Base-by-base conservation (phyloP, 73 alveolate species). In the Tetrahymena thermophila region DNA sequence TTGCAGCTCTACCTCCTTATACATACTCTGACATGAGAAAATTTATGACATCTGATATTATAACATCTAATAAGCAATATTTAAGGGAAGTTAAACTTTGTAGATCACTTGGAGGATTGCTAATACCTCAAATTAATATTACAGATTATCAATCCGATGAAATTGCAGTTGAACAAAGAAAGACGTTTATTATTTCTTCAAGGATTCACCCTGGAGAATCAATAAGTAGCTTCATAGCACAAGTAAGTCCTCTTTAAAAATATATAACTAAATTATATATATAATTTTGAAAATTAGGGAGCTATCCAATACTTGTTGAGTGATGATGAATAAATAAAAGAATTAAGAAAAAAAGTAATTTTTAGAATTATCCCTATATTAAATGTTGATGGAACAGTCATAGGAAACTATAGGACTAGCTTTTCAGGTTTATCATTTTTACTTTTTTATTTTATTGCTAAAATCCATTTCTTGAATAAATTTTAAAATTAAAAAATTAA, bases 201-300 rank as follows among this genome's bases (percentile, higher is more conserved):
- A 84, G 99, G 85, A 98, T 98, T 43, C 99, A 98, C 96, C 99
- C 99, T 1, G 99, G 99, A 25, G 99, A 98, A 96, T 96, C 99
- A 38, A 98, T 97, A 16, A 97, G 98, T 28, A 98, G 99, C 21
- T 98, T 94, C 94, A 98, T 98, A 94, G 96, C 98, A 95, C 94
- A 98, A 93, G 99, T 99, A 56, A 95, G 97, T 34, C 96, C 96
- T 16, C 96, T 96, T 58, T 98, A 96, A 58, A 43, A 85, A 98
- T 34, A 85, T 95, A 43, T 93, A n/a, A n/a, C n/a, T 98, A 1
- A 95, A 94, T 3, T 96, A 96, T 94, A 98, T 99, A 1, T 95
- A 34, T 35, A 85, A 1, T 85, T 25, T 58, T 43, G 44, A 84
- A 50, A 43, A 95, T 35, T 40, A 95, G 97, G 93, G 94, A 85